Evolutionary conservation across 306 rosid species (phyloP).

Genomic region (Hylodesmum podocarpum): DNA sequence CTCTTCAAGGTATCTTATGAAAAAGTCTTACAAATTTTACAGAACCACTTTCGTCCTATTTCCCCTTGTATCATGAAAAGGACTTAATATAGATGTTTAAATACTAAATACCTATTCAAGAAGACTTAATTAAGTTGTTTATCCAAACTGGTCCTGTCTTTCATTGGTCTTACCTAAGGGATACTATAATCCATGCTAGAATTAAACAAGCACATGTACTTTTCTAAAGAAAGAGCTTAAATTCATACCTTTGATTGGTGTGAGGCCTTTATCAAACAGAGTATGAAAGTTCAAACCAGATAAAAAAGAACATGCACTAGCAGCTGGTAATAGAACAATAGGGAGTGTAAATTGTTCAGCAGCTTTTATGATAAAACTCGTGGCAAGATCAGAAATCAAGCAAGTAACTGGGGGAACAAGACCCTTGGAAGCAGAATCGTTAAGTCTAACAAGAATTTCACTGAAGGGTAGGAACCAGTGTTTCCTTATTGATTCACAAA

Average conservation of each 20-base stretch:
- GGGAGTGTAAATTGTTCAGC: constrained; percentile 32
- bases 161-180: no score
- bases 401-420: constrained; percentile 19
- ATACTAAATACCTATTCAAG: no score
- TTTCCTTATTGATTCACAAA: constrained; percentile 7
- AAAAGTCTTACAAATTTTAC: no score
- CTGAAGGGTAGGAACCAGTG: background rate
- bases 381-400: constrained; percentile 5
- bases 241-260: constrained; percentile 36
- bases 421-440: background rate
- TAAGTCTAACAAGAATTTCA: constrained; percentile 22
- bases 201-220: background rate
- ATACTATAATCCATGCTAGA: background rate
- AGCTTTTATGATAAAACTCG: constrained; percentile 19
- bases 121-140: no score
- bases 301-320: constrained; percentile 4
- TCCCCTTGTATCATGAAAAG: no score
- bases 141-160: no score
- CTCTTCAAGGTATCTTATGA: no score
- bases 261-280: constrained; percentile 8
- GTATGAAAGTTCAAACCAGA: background rate
- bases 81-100: no score
- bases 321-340: background rate
- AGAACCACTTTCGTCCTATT: no score
- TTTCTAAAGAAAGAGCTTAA: background rate